phyloP scores from a whole-genome alignment of 768 basidiomycete genomes.

The Podaxis sp. region DNA sequence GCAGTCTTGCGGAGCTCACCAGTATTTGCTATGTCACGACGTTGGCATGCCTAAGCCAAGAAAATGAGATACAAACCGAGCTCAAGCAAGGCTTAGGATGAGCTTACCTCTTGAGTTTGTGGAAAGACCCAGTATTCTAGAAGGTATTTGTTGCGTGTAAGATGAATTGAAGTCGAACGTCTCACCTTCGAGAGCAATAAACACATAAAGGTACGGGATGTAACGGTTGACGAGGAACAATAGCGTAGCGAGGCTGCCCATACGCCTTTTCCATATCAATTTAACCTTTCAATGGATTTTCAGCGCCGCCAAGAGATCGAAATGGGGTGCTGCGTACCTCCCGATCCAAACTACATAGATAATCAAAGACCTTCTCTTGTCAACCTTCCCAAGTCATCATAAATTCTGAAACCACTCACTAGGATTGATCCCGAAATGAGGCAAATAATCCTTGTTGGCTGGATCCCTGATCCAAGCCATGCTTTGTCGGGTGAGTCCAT shows the following conservation, averaged over 20 bases:
- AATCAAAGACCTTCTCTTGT: conserved; percentile 1
- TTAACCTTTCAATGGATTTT: conserved; percentile 3
- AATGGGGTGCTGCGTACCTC: not conserved
- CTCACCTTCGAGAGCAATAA: not conserved
- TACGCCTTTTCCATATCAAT: conserved; percentile 9
- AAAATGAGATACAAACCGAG: not conserved
- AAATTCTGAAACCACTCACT: not conserved
- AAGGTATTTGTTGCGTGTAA: not conserved
- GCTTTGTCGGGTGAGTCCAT: not conserved
- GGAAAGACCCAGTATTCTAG: not conserved
- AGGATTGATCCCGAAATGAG: not conserved
- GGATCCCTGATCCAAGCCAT: not conserved
- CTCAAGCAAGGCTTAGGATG: not conserved
- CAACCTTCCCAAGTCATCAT: not conserved
- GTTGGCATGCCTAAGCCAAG: not conserved
- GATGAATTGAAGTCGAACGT: no score
- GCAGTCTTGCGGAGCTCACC: not conserved
- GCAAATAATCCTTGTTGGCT: not conserved
- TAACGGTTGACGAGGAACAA: conserved; percentile 11
- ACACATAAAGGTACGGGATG: not conserved
- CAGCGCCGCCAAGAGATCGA: not conserved
- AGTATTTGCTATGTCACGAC: not conserved
- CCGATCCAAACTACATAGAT: not conserved
- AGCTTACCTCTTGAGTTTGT: not conserved
- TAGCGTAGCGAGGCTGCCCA: not conserved